Percentiles rank a stretch among this genome's conserved stretches.
Conservation (phyloP, 768 basidiomycete species). For the Lyophyllum decastes region DNA sequence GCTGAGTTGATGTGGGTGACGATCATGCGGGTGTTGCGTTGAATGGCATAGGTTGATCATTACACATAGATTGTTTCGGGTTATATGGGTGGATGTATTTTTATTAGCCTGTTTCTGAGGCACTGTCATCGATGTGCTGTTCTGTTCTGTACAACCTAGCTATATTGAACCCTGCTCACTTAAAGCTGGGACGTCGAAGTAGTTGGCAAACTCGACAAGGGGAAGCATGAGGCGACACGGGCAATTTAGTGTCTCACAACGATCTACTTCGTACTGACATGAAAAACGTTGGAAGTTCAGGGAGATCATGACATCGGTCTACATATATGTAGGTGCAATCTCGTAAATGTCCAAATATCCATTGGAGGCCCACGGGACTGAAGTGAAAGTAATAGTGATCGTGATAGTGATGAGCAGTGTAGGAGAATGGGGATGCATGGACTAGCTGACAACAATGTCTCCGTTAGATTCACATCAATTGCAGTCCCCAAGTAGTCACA, state of each 20-base stretch:
- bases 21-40: no score
- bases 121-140: background rate
- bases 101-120: background rate
- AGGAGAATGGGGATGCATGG: background rate
- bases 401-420: background rate
- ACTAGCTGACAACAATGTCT: background rate
- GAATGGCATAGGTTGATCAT: no score
- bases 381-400: background rate
- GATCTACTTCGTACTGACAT: no score
- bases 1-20: background rate
- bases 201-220: no score
- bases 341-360: background rate
- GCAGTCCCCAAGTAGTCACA: background rate
- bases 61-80: constrained; percentile 7
- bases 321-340: background rate
- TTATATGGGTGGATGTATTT: constrained; percentile 3
- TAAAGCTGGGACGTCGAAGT: no score
- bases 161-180: background rate
- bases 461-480: background rate
- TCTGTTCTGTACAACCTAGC: background rate
- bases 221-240: no score
- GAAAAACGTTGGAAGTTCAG: no score
- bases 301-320: no score
- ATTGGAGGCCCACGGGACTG: background rate
- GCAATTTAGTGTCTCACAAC: no score